A percentile compares a stretch with the other conserved stretches of the same genome.
These are phyloP conservation scores for Stephania cephalantha DNA, from an alignment of 164 flowering plant species.

Conservation along the genomic window DNA sequence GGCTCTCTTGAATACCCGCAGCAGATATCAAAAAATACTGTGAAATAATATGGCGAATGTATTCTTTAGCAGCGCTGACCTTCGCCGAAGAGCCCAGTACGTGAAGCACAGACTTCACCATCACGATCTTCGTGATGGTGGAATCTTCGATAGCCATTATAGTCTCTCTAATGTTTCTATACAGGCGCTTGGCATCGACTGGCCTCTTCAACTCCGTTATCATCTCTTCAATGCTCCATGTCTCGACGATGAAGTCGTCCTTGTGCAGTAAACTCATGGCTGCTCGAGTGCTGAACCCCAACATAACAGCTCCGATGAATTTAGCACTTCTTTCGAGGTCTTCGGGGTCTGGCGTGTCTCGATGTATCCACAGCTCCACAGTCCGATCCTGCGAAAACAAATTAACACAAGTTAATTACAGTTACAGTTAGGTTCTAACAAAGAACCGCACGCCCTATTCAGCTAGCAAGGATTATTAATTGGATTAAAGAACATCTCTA, in stretches of 20 bases:
- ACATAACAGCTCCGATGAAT: neutral
- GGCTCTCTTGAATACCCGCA: too few relatives aligned
- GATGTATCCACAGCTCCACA: neutral
- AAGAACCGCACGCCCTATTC: neutral
- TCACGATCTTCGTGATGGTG: neutral
- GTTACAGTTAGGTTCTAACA: neutral
- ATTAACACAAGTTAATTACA: neutral
- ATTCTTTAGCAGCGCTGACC: neutral
- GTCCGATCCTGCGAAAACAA: neutral
- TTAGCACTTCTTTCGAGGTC: constrained; percentile 8
- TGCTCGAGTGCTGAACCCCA: constrained; percentile 12
- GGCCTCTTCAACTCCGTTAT: too few relatives aligned
- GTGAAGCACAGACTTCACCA: neutral
- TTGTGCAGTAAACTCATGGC: constrained; percentile 4
- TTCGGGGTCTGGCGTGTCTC: neutral
- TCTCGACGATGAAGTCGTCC: neutral
- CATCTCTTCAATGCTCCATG: neutral
- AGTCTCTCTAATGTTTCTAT: neutral
- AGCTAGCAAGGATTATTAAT: neutral
- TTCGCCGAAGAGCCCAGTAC: constrained; percentile 2
- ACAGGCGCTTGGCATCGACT: neutral
- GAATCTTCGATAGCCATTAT: constrained; percentile 5
- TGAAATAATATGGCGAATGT: constrained; percentile 3
- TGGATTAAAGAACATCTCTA: neutral
- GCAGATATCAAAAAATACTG: neutral